Conservation (phyloP, 208 protist species). For the Blastocrithidia nonstop region DNA sequence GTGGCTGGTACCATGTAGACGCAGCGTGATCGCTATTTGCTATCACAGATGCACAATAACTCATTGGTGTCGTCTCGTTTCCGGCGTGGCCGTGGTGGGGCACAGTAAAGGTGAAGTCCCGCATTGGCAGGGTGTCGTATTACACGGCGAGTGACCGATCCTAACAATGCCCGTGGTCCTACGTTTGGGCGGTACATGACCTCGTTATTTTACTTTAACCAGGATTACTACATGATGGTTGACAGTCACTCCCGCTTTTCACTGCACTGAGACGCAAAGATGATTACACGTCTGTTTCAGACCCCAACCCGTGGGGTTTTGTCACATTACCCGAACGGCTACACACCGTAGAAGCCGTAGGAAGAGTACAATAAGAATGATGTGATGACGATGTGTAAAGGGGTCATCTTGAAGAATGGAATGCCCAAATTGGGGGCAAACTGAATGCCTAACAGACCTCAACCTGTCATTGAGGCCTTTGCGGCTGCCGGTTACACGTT, state of each 20-base stretch:
- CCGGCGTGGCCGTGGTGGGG: constrained; percentile 13
- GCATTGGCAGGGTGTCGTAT: constrained; percentile 44
- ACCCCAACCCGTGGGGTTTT: constrained; percentile 50
- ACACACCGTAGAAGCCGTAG: constrained; percentile 20
- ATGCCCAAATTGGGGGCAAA: constrained; percentile 48
- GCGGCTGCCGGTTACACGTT: constrained; percentile 67
- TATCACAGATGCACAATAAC: constrained; percentile 8
- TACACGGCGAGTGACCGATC: constrained; percentile 17
- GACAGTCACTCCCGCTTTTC: constrained; percentile 75
- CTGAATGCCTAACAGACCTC: constrained; percentile 11
- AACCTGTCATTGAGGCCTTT: constrained; percentile 36
- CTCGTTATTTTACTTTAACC: constrained; percentile 52
- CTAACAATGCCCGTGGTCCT: constrained; percentile 40
- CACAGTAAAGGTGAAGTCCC: constrained; percentile 14
- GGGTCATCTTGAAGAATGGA: constrained; percentile 28
- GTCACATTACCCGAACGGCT: constrained; percentile 72
- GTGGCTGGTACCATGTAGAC: constrained; percentile 15
- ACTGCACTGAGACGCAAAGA: constrained; percentile 52
- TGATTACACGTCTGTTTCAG: constrained; percentile 44
- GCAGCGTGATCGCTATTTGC: constrained; percentile 11
- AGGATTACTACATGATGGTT: constrained; percentile 81
- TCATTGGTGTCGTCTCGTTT: constrained; percentile 6
- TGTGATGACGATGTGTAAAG: constrained; percentile 61
- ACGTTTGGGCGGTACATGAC: constrained; percentile 69
- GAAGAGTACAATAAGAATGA: constrained; percentile 20